Percentiles rank a stretch among this genome's conserved stretches.
phyloP scores from a whole-genome alignment of 2,329 filamentous ascomycete genomes.

The Fusarium musae region DNA sequence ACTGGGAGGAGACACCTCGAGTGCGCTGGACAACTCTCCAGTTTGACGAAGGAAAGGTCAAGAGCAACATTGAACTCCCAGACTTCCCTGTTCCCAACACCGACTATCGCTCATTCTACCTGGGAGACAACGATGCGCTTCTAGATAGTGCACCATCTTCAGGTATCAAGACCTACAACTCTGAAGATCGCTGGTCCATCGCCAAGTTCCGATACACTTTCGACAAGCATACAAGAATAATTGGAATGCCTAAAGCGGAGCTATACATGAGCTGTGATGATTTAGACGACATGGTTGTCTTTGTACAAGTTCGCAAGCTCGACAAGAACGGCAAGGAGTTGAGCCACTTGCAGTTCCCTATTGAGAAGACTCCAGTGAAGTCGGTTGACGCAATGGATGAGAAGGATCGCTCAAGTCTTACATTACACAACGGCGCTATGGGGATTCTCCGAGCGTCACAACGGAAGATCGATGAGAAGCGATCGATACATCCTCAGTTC shows the following conservation, averaged over 20 bases:
- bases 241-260: constrained; percentile 28
- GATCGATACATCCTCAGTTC: constrained; percentile 10
- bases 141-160: background rate
- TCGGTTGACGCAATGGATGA: constrained; percentile 2
- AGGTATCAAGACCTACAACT: constrained; percentile 5
- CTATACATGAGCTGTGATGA: constrained; percentile 34
- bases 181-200: constrained; percentile 30
- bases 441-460: constrained; percentile 12
- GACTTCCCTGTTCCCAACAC: constrained; percentile 26
- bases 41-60: constrained; percentile 34
- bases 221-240: constrained; percentile 11
- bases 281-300: constrained; percentile 13
- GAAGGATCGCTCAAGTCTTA: constrained; percentile 13
- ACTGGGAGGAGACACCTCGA: constrained; percentile 37
- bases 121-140: constrained; percentile 1
- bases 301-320: constrained; percentile 15
- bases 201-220: constrained; percentile 30
- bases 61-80: constrained; percentile 24
- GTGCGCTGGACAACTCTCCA: constrained; percentile 36
- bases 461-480: constrained; percentile 6
- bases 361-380: constrained; percentile 14
- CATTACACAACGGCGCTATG: constrained; percentile 16
- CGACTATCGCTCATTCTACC: constrained; percentile 11
- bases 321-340: constrained; percentile 15
- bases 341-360: constrained; percentile 15